A percentile compares a stretch with the other conserved stretches of the same genome.
phyloP scores from a whole-genome alignment of 1,139 yeast species.

The Saccharomycopsis hybrid region DNA sequence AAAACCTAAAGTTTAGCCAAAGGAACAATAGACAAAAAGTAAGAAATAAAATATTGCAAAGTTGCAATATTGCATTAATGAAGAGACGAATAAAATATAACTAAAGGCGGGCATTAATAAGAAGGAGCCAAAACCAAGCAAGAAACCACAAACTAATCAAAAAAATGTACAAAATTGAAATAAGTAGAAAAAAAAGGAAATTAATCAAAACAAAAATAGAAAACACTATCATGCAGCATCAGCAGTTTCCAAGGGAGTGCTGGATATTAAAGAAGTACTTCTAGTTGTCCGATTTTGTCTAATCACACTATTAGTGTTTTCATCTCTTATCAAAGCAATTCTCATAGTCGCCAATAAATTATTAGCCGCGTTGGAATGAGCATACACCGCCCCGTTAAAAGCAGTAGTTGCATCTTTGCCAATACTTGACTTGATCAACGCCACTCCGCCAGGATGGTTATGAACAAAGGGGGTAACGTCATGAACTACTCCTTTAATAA shows the following conservation, averaged over 20 bases:
- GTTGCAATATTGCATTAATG: too few species aligned
- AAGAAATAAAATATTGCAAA: too few species aligned
- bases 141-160: too few species aligned
- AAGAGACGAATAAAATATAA: too few species aligned
- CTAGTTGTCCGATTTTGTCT: slow-evolving; percentile 12
- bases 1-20: too few species aligned
- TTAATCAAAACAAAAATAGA: too few species aligned
- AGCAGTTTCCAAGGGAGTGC: slow-evolving; percentile 19
- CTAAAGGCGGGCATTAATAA: too few species aligned
- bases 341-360: slow-evolving; percentile 71
- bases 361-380: slow-evolving; percentile 68
- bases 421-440: slow-evolving; percentile 52
- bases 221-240: slow-evolving; percentile 22
- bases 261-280: slow-evolving; percentile 1
- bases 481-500: slow-evolving; percentile 55
- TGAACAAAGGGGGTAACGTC: slow-evolving; percentile 68
- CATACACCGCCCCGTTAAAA: slow-evolving; percentile 69
- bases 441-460: slow-evolving; percentile 69
- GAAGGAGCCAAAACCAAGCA: too few species aligned
- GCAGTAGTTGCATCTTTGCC: slow-evolving; percentile 72
- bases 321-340: slow-evolving; percentile 41
- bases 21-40: too few species aligned
- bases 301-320: slow-evolving; percentile 14
- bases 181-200: too few species aligned
- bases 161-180: too few species aligned